Percentiles rank a stretch among this genome's conserved stretches.
Conservation (phyloP, 768 basidiomycete species). For the Leccinum imitatum region DNA sequence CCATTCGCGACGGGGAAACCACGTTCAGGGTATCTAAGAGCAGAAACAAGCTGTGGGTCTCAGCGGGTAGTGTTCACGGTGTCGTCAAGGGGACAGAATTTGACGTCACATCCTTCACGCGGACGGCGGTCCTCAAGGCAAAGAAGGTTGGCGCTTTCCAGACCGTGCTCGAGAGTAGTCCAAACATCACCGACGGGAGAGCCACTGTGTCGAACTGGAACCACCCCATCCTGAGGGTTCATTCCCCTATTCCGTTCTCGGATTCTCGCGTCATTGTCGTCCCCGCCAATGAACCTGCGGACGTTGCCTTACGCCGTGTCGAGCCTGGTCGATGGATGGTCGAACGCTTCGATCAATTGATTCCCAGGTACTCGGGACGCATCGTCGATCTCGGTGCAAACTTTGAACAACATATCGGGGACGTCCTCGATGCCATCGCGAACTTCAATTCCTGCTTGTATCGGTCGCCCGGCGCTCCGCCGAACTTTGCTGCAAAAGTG, state of each 20-base stretch:
- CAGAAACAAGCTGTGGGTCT: conserved; percentile 7
- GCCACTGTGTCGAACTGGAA: conserved; percentile 15
- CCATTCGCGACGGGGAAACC: conserved; percentile 8
- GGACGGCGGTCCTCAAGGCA: conserved; percentile 11
- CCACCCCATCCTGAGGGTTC: conserved; percentile 8
- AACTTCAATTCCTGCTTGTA: conserved; percentile 24
- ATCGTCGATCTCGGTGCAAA: conserved; percentile 6
- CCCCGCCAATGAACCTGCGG: conserved; percentile 9
- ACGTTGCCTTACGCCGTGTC: conserved; percentile 4
- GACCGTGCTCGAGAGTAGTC: conserved; percentile 12
- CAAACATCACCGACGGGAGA: conserved; percentile 3
- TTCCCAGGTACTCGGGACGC: conserved; percentile 4
- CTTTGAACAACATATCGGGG: background rate
- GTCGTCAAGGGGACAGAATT: conserved; percentile 17
- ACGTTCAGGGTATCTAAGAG: conserved; percentile 17
- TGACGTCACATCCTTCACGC: conserved; percentile 1
- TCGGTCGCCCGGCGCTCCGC: conserved; percentile 11
- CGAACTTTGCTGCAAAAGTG: conserved; percentile 14
- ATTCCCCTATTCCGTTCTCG: conserved; percentile 2
- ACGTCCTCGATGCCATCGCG: conserved; percentile 14
- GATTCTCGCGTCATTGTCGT: conserved; percentile 9
- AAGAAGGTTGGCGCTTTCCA: conserved; percentile 15
- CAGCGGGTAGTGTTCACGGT: conserved; percentile 21
- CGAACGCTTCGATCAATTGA: conserved; percentile 18
- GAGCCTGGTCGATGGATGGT: conserved; percentile 10